Evolutionary conservation across 805 yeast species (phyloP), one percentile per base, ranked within the genome.

Genomic region (Scheffersomyces coipomensis): DNA sequence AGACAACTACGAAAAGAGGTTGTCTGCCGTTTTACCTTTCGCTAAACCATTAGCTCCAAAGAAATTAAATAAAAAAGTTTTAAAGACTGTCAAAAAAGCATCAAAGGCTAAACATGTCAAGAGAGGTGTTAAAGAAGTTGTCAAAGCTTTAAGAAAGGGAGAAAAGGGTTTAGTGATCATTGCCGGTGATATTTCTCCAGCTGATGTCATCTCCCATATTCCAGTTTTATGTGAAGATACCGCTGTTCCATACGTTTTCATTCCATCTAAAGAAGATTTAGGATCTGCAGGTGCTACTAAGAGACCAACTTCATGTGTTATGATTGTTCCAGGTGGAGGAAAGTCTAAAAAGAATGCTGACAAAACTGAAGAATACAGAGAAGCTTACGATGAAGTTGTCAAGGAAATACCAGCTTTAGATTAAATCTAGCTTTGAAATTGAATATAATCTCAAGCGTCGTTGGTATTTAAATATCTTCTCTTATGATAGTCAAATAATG

Each of bases 271-370:
- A 71, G 97, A 93, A 73, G 98, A 93, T 62, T 78, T 93, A 51
- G 99, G 99, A 25, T 86, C 96, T 47, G 99, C 99, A 19, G 98
- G 98, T 60, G 96, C 97, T 46, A 93, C 99, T 42, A 93, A 93
- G 76, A 85, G 99, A 76, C 98, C 99, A 53, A 93, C 99, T 27
- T 88, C 97, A 27, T 90, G 96, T 64, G 96, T 93, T 22, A 88
- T 93, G 88, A 79, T 93, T 53, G 93, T 90, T 39, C 99, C 99
- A 55, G 96, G 96, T 42, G 95, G 96, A 40, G 89, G 90, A 44
- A 79, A 81, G 66, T 78, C 86, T 58, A 85, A 82, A 73, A 85
- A 83, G 66, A 83, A 80, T 53, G 79, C 88, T 48, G 73, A 68
- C 51, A 70, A 70, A 55, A 88, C 79, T 47, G 78, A 81, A 49